Evolutionary conservation across 202 grass and related monocot species (phyloP).

Genomic region (Panicum virgatum): DNA sequence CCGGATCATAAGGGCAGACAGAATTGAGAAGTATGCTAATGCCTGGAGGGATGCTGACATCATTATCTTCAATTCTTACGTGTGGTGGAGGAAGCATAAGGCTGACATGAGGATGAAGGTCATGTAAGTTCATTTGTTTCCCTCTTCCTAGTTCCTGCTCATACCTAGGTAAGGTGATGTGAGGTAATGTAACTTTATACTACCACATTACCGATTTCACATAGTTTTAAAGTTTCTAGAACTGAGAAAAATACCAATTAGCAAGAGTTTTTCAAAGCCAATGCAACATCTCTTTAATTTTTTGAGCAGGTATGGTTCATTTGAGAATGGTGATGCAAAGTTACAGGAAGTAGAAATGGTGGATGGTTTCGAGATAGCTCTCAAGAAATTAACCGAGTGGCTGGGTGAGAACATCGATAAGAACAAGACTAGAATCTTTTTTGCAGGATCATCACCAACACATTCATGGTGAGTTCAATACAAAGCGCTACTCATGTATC

Average conservation of each 20-base stretch:
- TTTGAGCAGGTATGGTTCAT: slow-evolving; percentile 70
- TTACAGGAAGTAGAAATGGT: slow-evolving; percentile 80
- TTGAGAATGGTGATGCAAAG: slow-evolving; percentile 64
- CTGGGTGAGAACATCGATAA: slow-evolving; percentile 56
- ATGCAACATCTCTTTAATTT: neutral
- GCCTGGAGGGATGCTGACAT: slow-evolving; percentile 80
- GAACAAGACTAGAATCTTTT: slow-evolving; percentile 68
- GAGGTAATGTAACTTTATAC: neutral
- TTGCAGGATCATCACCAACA: slow-evolving; percentile 78
- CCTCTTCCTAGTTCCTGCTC: neutral
- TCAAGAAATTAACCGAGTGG: slow-evolving; percentile 67
- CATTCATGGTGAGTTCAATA: slow-evolving; percentile 30
- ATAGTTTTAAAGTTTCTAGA: neutral
- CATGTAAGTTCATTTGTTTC: slow-evolving; percentile 59
- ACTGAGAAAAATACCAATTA: neutral
- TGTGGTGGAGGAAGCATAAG: slow-evolving; percentile 89
- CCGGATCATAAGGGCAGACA: slow-evolving; percentile 69
- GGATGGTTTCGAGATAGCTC: slow-evolving; percentile 69
- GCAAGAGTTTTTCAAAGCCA: neutral
- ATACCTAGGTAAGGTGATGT: neutral
- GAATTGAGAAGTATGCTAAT: slow-evolving; percentile 66
- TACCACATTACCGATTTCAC: neutral
- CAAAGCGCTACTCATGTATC: neutral
- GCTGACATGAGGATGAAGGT: slow-evolving; percentile 83
- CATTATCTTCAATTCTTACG: slow-evolving; percentile 88